Evolutionary conservation across 2,329 filamentous ascomycete genomes (phyloP).

Genomic region (Alternaria solani): DNA sequence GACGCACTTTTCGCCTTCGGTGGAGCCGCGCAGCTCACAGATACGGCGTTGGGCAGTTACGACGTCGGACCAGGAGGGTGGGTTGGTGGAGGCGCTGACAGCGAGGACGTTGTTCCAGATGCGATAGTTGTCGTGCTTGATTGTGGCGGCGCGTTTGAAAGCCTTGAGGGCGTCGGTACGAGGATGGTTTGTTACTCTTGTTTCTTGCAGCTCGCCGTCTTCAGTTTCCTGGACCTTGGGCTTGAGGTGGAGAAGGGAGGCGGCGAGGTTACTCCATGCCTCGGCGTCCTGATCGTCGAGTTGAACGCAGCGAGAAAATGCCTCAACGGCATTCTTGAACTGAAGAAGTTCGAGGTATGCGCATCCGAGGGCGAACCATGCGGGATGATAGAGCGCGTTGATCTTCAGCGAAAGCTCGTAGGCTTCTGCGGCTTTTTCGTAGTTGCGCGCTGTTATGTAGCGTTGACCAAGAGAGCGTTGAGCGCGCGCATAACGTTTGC

Average conservation of each 20-base stretch:
- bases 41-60: constrained; percentile 77
- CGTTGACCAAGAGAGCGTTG: constrained; percentile 86
- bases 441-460: constrained; percentile 72
- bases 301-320: constrained; percentile 83
- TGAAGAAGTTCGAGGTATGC: constrained; percentile 79
- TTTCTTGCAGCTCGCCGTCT: constrained; percentile 53
- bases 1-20: constrained; percentile 76
- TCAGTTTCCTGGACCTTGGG: constrained; percentile 47
- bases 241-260: constrained; percentile 77
- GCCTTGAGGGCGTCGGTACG: constrained; percentile 80
- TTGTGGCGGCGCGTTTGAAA: constrained; percentile 83
- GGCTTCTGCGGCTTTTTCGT: constrained; percentile 74
- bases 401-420: constrained; percentile 80
- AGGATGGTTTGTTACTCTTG: constrained; percentile 50
- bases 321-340: constrained; percentile 81
- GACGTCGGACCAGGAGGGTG: constrained; percentile 78
- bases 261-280: constrained; percentile 94
- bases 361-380: constrained; percentile 92
- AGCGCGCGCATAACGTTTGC: constrained; percentile 80
- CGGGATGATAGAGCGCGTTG: constrained; percentile 80
- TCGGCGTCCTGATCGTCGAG: constrained; percentile 89
- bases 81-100: constrained; percentile 78
- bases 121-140: constrained; percentile 85
- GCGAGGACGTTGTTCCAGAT: constrained; percentile 98
- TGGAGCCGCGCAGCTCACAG: constrained; percentile 72